Evolutionary conservation across 2,329 filamentous ascomycete species (phyloP).

Genomic region (Chaetomiaceae sp.): DNA sequence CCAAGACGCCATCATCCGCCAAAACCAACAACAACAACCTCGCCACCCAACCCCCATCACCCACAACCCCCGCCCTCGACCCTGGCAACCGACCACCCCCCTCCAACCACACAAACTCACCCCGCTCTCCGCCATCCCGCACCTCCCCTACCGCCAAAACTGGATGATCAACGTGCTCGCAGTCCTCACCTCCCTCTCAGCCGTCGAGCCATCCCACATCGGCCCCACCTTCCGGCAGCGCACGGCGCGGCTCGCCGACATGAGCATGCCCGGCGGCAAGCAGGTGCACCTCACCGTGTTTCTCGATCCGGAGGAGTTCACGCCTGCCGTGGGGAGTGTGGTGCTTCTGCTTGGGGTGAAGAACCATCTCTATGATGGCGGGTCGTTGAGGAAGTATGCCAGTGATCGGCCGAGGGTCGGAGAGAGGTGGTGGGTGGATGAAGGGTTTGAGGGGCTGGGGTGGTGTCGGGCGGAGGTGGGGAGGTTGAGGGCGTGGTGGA

Average conservation of each 20-base stretch:
- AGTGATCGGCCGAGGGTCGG: conserved; percentile 30
- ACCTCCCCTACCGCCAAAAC: conserved; percentile 51
- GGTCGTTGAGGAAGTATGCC: conserved; percentile 38
- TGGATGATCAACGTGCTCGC: conserved; percentile 52
- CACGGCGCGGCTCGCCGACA: conserved; percentile 45
- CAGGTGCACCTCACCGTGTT: conserved; percentile 50
- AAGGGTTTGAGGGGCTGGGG: conserved; percentile 38
- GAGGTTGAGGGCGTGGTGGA: conserved; percentile 20
- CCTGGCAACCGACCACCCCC: conserved; percentile 37
- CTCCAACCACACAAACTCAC: conserved; percentile 46
- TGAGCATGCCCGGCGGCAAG: conserved; percentile 46
- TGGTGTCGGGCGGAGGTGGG: conserved; percentile 39
- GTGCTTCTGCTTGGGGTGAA: conserved; percentile 50
- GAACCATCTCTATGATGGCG: conserved; percentile 49
- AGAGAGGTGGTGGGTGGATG: conserved; percentile 46
- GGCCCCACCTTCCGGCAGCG: conserved; percentile 46
- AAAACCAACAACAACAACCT: not conserved
- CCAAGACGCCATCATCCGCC: conserved; percentile 5
- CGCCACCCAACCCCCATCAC: not conserved
- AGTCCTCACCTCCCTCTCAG: conserved; percentile 42
- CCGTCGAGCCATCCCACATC: conserved; percentile 42
- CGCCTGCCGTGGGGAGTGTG: conserved; percentile 41
- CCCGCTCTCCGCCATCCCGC: conserved; percentile 41
- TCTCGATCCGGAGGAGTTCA: conserved; percentile 45
- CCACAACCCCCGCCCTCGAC: conserved; percentile 24